Evolutionary conservation across 495 filamentous ascomycete genomes (phyloP), one percentile per base, ranked within the genome.

Genomic region (Filosporella fistucella): DNA sequence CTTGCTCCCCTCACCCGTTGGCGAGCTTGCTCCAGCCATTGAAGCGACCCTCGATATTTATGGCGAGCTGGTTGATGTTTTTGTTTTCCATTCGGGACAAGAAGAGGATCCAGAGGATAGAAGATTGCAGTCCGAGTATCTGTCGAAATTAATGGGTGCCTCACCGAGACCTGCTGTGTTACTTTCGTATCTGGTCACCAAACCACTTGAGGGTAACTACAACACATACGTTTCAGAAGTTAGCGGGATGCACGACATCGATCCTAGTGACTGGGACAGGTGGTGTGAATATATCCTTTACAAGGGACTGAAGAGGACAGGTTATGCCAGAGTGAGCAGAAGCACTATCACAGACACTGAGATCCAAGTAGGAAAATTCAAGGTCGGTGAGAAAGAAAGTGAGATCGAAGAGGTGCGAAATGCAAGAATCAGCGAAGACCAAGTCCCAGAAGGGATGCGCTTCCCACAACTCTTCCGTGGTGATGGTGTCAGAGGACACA

Each of bases 281-380:
- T 99, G 94, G 94, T 99, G 94, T 69, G 93, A 99, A 71, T 99
- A 99, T 60, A 93, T 99, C 53, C 72, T 99, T 42, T 99, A 86
- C 72, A 95, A 96, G 71, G 84, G 83, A 10, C 64, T 99, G 42
- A 85, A 82, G 63, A 74, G 91, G 52, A 84, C 84, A 2, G 94
- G 89, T 7, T 98, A 97, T 62, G 93, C 93, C 12, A 75, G 93
- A 54, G 82, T 98, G 28, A 91, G 85, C 49, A 70, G 93, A 56
- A 80, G 82, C 51, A 94, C 87, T 0, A 96, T 99, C 58, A 99
- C 93, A 20, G 93, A 99, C 64, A 99, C 93, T 3, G 93, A 99
- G 68, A 76, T 99, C 51, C 93, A 99, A 78, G 82, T 96, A 38
- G 93, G 89, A 42, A 98, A 97, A 62, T 99, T 99, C 58, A 77